Base-by-base conservation (phyloP, 495 filamentous ascomycete species). In the Cladorrhinum samala region DNA sequence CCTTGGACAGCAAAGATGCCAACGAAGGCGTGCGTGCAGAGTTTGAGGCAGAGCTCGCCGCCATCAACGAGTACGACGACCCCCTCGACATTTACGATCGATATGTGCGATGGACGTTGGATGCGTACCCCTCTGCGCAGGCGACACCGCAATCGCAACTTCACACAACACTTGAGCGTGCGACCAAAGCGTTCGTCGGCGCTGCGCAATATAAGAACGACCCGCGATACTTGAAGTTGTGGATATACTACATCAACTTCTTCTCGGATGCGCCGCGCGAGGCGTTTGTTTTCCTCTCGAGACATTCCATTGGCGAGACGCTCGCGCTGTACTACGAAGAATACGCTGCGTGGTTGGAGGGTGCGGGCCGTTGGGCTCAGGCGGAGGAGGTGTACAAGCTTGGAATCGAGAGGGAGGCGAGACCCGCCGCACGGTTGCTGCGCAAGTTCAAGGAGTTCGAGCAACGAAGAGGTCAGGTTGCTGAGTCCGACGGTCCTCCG, bases 291-390 rank as follows among this genome's bases (percentile, higher is more conserved):
- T 98, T 93, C 61, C 76, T 98, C 33, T 83, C 91, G 1, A 87
- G 92, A 19, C 90, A 97, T 54, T 78, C 78, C 52, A 86, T 97
- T 54, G 93, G 91, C 43, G 91, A 96, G 59, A 75, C 81, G 1
- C 74, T 98, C 9, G 93, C 93, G 0, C 71, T 96, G n/a, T 98
- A 91, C 63, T 97, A 98, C 68, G 93, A 98, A 62, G 94, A 97
- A 60, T 97, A 94, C 71, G 91, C 93, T 0, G 86, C 81, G 0
- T 95, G 91, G 87, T 70, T 98, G 17, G 93, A 98, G 71, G 77
- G 82, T 46, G 85, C 83, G 9, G 89, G 86, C 16, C 78, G 91
- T 46, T 96, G 92, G 89, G 78, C 77, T 7, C 93, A 97, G 65
- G 93, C 94, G 7, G 89, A 94, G 51, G 94, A 98, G 67, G 85